phyloP scores from a whole-genome alignment of 495 filamentous ascomycete species.

The Daldinia caldariorum region DNA sequence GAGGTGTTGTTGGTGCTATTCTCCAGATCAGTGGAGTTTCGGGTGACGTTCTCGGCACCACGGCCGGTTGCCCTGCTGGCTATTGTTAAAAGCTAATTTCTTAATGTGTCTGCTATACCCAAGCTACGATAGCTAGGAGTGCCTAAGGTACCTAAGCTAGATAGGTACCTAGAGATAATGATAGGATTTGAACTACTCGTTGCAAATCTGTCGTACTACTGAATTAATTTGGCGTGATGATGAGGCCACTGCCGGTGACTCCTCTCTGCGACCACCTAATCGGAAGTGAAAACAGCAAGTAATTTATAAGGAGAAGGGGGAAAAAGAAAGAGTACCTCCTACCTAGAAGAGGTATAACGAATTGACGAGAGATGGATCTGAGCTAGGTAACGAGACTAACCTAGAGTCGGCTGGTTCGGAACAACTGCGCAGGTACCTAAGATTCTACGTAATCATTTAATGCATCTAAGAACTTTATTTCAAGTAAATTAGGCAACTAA shows the following conservation, averaged over 20 bases:
- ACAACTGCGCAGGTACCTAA: neutral
- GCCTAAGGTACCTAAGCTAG: neutral
- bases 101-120: conserved; percentile 30
- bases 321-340: neutral
- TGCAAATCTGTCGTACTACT: neutral
- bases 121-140: conserved; percentile 7
- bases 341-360: too few species aligned
- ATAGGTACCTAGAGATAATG: conserved; percentile 3
- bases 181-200: conserved; percentile 12
- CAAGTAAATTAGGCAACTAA: too few species aligned
- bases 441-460: neutral
- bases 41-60: conserved; percentile 57
- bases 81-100: conserved; percentile 26
- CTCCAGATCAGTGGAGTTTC: conserved; percentile 64
- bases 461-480: too few species aligned
- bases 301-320: neutral
- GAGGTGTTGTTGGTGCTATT: conserved; percentile 68
- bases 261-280: neutral
- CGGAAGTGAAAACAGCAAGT: neutral
- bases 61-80: conserved; percentile 59
- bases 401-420: neutral
- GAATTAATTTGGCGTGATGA: neutral
- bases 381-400: neutral
- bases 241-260: neutral
- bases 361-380: neutral